A percentile compares a stretch with the other conserved stretches of the same genome.
Evolutionary conservation across 2,329 filamentous ascomycete genomes (phyloP).

Genomic region (Colletotrichum somersetense): DNA sequence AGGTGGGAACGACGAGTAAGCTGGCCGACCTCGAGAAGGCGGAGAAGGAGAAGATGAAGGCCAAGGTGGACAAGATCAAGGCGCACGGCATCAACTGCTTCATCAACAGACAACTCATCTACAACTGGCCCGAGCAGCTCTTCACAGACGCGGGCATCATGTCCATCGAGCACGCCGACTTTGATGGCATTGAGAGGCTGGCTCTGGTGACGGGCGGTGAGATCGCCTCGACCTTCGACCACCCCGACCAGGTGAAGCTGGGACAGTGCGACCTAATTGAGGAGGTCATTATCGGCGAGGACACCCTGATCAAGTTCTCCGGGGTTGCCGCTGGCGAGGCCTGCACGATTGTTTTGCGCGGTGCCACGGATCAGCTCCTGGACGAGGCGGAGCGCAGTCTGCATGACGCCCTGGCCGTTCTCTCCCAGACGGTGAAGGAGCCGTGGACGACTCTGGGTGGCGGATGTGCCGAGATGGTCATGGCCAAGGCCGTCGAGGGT

Average conservation of each 20-base stretch:
- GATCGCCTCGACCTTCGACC: slow-evolving; percentile 97
- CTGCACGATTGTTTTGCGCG: slow-evolving; percentile 95
- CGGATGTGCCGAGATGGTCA: slow-evolving; percentile 97
- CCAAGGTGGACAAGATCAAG: slow-evolving; percentile 99
- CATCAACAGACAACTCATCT: slow-evolving; percentile 98
- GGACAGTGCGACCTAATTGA: slow-evolving; percentile 96
- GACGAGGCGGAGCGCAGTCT: slow-evolving; percentile 97
- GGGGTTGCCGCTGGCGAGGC: slow-evolving; percentile 93
- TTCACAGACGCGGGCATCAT: slow-evolving; percentile 98
- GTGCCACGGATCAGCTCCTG: slow-evolving; percentile 95
- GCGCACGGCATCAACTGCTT: slow-evolving; percentile 99
- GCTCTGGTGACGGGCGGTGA: slow-evolving; percentile 97
- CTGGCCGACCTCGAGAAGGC: slow-evolving; percentile 98
- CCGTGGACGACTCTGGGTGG: slow-evolving; percentile 94
- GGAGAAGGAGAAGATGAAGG: slow-evolving; percentile 99
- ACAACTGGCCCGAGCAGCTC: slow-evolving; percentile 99
- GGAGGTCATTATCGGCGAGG: slow-evolving; percentile 98
- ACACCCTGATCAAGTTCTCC: slow-evolving; percentile 97
- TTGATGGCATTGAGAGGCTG: slow-evolving; percentile 95
- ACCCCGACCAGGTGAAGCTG: slow-evolving; percentile 96
- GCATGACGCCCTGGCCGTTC: slow-evolving; percentile 94
- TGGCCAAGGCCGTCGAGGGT: slow-evolving; percentile 97
- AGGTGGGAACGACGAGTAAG: slow-evolving; percentile 96
- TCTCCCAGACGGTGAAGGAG: slow-evolving; percentile 96
- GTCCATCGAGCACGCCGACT: slow-evolving; percentile 99